Evolutionary conservation across 2,329 filamentous ascomycete species (phyloP), one percentile per base, ranked within the genome.

Genomic region (Colletotrichum magnum): DNA sequence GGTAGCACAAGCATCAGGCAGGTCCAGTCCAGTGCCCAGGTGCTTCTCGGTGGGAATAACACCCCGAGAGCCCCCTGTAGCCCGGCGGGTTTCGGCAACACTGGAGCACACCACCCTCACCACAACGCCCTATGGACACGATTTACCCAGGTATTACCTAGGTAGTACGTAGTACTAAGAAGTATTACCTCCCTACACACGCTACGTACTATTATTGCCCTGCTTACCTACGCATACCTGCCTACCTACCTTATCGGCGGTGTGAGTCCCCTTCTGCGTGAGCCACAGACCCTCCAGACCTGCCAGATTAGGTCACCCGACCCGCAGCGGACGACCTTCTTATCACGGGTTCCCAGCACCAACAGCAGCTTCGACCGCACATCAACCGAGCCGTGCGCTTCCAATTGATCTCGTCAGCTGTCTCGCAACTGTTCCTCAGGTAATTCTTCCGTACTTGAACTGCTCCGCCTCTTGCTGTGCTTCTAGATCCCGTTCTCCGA

Each of bases 341-440:
- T 71, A 71, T 71, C 69, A 70, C 69, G 69, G 58, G 67, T 70
- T 70, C 53, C 67, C 36, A 62, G 54, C 45, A 70, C 21, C 64
- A 64, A 68, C 64, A 36, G 32, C 32, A 69, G 68, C 68, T 70
- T 69, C 58, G 36, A 58, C 51, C 68, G 47, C 58, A 62, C 69
- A 67, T 50, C 67, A 26, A 58, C 62, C 58, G 16, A 58, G 58
- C 57, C 64, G 58, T 69, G 58, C 58, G 48, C 58, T 54, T 56
- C 16, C 67, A 70, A 71, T 71, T 70, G 61, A 70, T 61, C 62
- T 67, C 53, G 69, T 70, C 69, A 71, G 69, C 69, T 63, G 66
- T 69, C 59, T 54, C 58, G 47, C 58, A 64, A 69, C 68, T 39
- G 45, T 43, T 52, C 45, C 64, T 36, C 50, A 70, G 64, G 68